Conservation (phyloP, 352 stramenopile genomes). For the Globisporangium okanoganense region DNA sequence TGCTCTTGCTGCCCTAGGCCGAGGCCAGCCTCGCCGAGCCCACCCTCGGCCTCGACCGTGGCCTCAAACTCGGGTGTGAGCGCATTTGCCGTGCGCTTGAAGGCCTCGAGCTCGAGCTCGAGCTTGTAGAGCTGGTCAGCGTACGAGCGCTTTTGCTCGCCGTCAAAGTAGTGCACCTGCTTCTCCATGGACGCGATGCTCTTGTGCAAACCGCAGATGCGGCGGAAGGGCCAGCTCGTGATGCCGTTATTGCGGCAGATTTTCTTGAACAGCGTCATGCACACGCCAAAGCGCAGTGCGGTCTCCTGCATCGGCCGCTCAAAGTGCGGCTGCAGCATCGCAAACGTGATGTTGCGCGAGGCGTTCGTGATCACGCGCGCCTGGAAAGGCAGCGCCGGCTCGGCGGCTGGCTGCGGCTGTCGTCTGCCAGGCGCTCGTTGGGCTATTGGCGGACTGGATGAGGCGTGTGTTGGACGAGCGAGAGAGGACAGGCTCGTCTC, state of each 20-base stretch:
- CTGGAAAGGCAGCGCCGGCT: background rate
- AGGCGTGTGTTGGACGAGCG: background rate
- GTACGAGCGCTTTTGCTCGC: constrained; percentile 46
- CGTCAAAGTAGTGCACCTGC: constrained; percentile 60
- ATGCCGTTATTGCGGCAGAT: constrained; percentile 65
- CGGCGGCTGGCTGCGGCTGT: background rate
- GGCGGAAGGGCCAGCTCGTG: constrained; percentile 54
- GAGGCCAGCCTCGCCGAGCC: constrained; percentile 10
- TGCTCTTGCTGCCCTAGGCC: no score
- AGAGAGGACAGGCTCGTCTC: background rate
- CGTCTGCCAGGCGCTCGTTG: background rate
- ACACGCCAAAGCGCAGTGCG: constrained; percentile 52
- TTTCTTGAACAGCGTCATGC: constrained; percentile 65
- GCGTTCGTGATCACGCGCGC: constrained; percentile 39
- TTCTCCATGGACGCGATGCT: constrained; percentile 60
- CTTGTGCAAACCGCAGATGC: constrained; percentile 51
- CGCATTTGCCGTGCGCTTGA: constrained; percentile 41
- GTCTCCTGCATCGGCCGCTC: constrained; percentile 48
- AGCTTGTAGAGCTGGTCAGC: constrained; percentile 42
- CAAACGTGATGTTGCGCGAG: constrained; percentile 46
- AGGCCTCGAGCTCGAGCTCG: constrained; percentile 36
- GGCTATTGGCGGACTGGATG: background rate
- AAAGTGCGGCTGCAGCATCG: constrained; percentile 57
- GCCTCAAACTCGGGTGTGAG: constrained; percentile 25
- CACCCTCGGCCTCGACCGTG: constrained; percentile 15